Base-by-base conservation (phyloP, 1,284 basidiomycete species). In the Porodaedalea pini region DNA sequence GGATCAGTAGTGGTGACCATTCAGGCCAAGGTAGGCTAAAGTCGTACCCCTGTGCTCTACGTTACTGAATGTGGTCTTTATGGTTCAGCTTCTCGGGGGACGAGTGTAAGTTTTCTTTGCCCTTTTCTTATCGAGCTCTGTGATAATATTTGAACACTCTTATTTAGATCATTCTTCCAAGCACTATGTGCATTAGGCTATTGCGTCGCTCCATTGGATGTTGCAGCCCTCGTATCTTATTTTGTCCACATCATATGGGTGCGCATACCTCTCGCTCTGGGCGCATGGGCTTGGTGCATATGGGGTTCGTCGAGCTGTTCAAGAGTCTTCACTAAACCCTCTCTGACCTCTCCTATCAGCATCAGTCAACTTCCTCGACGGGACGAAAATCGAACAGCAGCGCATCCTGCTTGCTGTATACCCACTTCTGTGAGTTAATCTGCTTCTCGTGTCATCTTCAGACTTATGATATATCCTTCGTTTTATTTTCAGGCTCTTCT, bases 51-150 rank as follows among this genome's bases (percentile, higher is more conserved):
- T 48, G 11, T 44, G 27, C n/a, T n/a, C n/a, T n/a, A n/a, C n/a
- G n/a, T n/a, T n/a, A n/a, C n/a, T n/a, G n/a, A n/a, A n/a, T n/a
- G n/a, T n/a, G n/a, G n/a, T n/a, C n/a, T n/a, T n/a, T n/a, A n/a
- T n/a, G n/a, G n/a, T n/a, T n/a, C n/a, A 90, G 84, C 80, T 98
- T 49, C 80, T 98, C n/a, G 94, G 94, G 51, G 94, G 94, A 47
- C 82, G 92, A 79, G 92, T 98, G 89, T 94, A 73, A 60, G 88
- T 75, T 47, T 61, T 44, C 50, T 29, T 40, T 52, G 55, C 37
- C 53, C 58, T 54, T 21, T 69, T 44, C n/a, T 17, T 44, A 10
- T 3, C 21, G 4, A 11, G 10, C 41, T 44, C 21, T 11, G 11
- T 44, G 10, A 44, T 23, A 10, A n/a, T 10, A 44, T 11, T 3